Evolutionary conservation across 2,329 filamentous ascomycete species (phyloP).

Genomic region (Pseudohalonectria lignicola): DNA sequence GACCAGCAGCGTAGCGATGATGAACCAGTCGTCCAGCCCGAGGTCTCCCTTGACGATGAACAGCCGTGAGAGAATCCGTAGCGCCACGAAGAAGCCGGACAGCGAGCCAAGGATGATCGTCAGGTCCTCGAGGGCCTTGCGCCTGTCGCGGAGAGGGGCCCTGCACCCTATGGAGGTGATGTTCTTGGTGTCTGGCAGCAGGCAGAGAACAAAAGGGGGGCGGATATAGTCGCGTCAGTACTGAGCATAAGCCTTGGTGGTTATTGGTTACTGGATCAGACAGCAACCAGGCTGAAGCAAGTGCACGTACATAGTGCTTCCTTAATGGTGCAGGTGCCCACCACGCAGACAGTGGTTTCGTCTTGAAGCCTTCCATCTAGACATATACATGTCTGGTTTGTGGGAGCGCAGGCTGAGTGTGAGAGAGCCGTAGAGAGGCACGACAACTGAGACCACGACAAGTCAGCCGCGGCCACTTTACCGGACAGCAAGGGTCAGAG

Average conservation of each 20-base stretch:
- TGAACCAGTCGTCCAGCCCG: conserved; percentile 23
- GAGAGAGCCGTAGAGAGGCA: background rate
- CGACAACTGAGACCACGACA: background rate
- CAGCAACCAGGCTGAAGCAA: background rate
- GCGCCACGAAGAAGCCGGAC: conserved; percentile 21
- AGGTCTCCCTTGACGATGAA: conserved; percentile 16
- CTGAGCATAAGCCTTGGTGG: background rate
- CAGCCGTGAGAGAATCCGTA: conserved; percentile 24
- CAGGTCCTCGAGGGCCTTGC: conserved; percentile 18
- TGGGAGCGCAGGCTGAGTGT: background rate
- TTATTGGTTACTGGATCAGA: background rate
- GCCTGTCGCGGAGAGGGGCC: conserved; percentile 15
- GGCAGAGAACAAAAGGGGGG: background rate
- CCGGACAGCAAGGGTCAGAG: background rate
- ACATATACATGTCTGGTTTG: conserved; percentile 1
- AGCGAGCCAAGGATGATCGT: conserved; percentile 19
- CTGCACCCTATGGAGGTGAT: conserved; percentile 14
- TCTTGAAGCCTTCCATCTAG: background rate
- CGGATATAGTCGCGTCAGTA: background rate
- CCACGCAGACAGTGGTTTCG: background rate
- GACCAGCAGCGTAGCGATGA: conserved; percentile 14
- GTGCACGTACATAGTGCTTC: background rate
- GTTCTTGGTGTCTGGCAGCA: conserved; percentile 10
- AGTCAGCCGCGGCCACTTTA: background rate
- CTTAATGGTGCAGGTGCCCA: background rate